Conservation (phyloP, 768 basidiomycete species). For the Pseudohyphozyma bogoriensis region DNA sequence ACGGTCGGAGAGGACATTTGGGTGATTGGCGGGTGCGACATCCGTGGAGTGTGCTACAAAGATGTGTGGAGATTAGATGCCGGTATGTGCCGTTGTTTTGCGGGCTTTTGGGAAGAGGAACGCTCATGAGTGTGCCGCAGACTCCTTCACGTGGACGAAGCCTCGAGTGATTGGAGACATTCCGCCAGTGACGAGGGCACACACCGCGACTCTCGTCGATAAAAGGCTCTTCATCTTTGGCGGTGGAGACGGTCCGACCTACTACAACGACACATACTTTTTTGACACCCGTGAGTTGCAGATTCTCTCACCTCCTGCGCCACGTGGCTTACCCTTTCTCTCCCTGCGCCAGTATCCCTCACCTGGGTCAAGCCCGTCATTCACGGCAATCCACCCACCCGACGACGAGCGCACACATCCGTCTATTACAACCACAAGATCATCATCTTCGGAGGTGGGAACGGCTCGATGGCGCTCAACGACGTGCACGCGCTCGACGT, state of each 20-base stretch:
- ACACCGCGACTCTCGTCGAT: constrained; percentile 74
- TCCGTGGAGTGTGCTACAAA: constrained; percentile 53
- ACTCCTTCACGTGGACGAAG: constrained; percentile 81
- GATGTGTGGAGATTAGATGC: constrained; percentile 80
- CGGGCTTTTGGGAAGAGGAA: neutral
- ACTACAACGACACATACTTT: constrained; percentile 73
- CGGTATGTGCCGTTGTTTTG: constrained; percentile 43
- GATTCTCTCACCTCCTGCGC: neutral
- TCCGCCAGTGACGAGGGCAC: constrained; percentile 75
- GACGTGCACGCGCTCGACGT: constrained; percentile 80
- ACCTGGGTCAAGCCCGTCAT: constrained; percentile 37
- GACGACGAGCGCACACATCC: constrained; percentile 78
- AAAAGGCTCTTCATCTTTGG: constrained; percentile 72
- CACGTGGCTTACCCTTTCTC: neutral
- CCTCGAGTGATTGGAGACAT: constrained; percentile 65
- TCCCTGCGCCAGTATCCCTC: constrained; percentile 31
- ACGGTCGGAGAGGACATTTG: constrained; percentile 72
- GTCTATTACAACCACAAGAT: constrained; percentile 61
- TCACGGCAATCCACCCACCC: constrained; percentile 42
- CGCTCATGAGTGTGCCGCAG: constrained; percentile 39
- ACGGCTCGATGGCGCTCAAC: constrained; percentile 76
- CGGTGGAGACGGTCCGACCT: constrained; percentile 70
- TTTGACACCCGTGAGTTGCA: constrained; percentile 57
- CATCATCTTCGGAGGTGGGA: constrained; percentile 89
- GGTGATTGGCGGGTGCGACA: constrained; percentile 84